Percentiles rank a stretch among this genome's conserved stretches.
Evolutionary conservation across 2,329 filamentous ascomycete genomes (phyloP).

Genomic region (Colletotrichum sp.): DNA sequence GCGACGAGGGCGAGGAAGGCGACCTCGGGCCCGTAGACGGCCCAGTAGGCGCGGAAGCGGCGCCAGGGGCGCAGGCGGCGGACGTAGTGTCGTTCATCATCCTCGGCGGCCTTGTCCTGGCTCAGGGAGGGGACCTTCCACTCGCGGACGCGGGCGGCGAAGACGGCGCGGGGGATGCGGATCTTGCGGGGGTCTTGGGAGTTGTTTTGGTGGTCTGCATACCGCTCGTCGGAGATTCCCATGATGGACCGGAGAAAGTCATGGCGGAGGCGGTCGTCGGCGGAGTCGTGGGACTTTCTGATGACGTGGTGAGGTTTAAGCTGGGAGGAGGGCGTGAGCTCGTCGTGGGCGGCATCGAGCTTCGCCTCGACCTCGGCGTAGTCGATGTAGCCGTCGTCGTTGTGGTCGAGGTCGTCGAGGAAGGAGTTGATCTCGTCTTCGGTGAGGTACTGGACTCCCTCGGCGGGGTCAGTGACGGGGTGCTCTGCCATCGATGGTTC

Average conservation of each 20-base stretch:
- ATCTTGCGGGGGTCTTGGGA: slow-evolving; percentile 35
- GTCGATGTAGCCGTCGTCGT: slow-evolving; percentile 56
- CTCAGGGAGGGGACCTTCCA: slow-evolving; percentile 56
- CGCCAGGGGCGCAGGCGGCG: slow-evolving; percentile 49
- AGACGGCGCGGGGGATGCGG: slow-evolving; percentile 50
- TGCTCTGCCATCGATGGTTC: slow-evolving; percentile 25
- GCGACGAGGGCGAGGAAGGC: slow-evolving; percentile 54
- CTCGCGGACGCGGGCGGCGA: slow-evolving; percentile 44
- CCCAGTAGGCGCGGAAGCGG: slow-evolving; percentile 57
- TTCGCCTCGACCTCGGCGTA: slow-evolving; percentile 58
- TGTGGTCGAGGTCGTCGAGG: slow-evolving; percentile 56
- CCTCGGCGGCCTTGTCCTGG: slow-evolving; percentile 50
- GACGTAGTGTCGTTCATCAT: slow-evolving; percentile 52
- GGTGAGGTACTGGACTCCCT: slow-evolving; percentile 38
- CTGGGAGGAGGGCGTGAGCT: slow-evolving; percentile 47
- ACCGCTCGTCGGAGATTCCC: slow-evolving; percentile 38
- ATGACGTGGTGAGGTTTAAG: slow-evolving; percentile 50
- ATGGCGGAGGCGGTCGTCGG: slow-evolving; percentile 44
- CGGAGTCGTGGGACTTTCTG: slow-evolving; percentile 31
- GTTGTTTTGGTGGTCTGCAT: too few relatives aligned
- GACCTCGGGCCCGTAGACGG: slow-evolving; percentile 58
- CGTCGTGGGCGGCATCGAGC: slow-evolving; percentile 56
- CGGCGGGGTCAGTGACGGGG: slow-evolving; percentile 25
- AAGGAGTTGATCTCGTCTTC: slow-evolving; percentile 58
- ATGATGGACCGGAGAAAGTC: slow-evolving; percentile 57